Base-by-base conservation (phyloP, 805 yeast species). In the Kuraishia capsulata region DNA sequence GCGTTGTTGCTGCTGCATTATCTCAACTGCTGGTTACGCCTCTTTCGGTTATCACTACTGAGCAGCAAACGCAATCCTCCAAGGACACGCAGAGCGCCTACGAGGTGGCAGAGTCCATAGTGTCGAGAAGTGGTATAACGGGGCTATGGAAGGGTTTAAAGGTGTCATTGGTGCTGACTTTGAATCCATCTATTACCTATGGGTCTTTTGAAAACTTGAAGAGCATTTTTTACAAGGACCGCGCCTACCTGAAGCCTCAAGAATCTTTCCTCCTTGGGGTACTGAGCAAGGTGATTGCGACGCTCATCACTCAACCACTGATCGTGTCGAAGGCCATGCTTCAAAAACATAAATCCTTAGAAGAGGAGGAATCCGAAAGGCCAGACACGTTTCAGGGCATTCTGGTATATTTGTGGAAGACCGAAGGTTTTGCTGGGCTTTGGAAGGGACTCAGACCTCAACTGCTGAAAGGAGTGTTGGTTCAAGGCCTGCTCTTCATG, bases 121-220 rank as follows among this genome's bases (percentile, higher is more conserved):
- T 74, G 28, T 60, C 63, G 17, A 76, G 76, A 20, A 84, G 82
- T 47, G 90, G 92, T 3, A 45, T 77, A 28, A 56, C 69, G 17
- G 90, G 90, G 0, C 72, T 84, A 42, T 86, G 95, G 95, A 71
- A 78, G 46, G 95, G 95, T 0, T 68, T 86, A 41, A 81, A 85
- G 56, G 95, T 87, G 5, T 76, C 86, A 5, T 57, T 85, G 50
- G 81, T 85, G 9, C 69, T 86, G 37, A 85, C 90, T 16, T 64
- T 81, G 36, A 86, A 86, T 59, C 95, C 95, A 3, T 78, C 92
- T 30, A 86, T 86, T 53, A 86, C 95, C 2, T 86, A 85, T 53
- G 90, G 94, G 5, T 68, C 87, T 3, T 81, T 74, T 56, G 88
- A 82, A 54, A 70, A 85, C 46, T 65, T 85, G 47, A 78, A 73